Evolutionary conservation across 257 asterid genomes (phyloP), one percentile per base, ranked within the genome.

Genomic region (Forsythia viridissima): DNA sequence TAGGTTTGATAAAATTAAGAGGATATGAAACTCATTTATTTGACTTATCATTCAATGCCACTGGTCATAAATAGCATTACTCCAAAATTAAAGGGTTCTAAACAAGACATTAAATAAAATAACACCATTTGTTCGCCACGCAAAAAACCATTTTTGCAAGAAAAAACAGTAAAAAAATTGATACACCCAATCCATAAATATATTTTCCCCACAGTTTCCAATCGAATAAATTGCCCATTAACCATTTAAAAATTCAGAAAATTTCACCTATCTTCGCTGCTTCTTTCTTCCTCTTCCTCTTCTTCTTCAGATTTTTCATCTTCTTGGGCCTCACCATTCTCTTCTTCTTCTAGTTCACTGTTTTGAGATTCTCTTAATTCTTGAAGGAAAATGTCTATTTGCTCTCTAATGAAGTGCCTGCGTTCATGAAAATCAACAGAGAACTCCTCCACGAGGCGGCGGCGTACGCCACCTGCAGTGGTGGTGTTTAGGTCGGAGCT

Each of bases 361-460:
- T 77, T 72, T 52, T 75, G 51, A 37, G 80, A 46, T 21, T 38
- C 68, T 15, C 57, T 72, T 6, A 63, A 30, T 63, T 71, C 75
- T 16, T 72, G 80, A 16, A 88, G 80, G 78, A 82, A 84, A 44
- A 73, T 0, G 20, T 85, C 85, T 68, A 88, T 88, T 76, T 88
- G 89, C 8, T 88, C 84, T 0, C 81, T 81, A 34, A 88, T 85
- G 66, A 88, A 84, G 10, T 39, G 72, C 59, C 76, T 85, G 11
- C 80, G 73, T 34, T 77, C 88, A 51, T 51, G 73, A 82, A 88
- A 84, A 82, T 78, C 73, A 4, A 85, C 77, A 57, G 87, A 84
- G 38, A 84, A 82, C 77, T 85, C 89, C 74, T 73, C 85, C 80
- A 85, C 91, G 34, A 88, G 84, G 46, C 73, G 82, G 79, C 88